Base-by-base conservation (phyloP, 768 basidiomycete species). In the Obba rivulosa region DNA sequence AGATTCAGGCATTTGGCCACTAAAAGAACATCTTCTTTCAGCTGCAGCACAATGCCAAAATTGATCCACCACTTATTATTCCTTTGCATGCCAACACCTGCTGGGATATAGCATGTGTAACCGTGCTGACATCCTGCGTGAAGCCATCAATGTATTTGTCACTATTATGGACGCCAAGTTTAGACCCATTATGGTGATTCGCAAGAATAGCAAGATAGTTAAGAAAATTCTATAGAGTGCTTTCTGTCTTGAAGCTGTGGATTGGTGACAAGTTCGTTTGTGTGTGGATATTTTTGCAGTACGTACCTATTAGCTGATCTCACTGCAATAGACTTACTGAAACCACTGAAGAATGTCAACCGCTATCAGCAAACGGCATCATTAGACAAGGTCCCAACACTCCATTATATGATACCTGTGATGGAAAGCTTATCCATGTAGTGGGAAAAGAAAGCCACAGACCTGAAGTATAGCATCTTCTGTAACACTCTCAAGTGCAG, bases 161-260 rank as follows among this genome's bases (percentile, higher is more conserved):
- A n/a, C 17, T 47, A 1, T 54, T 58, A 60, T 65, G 0, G 62
- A 67, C 42, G 40, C 57, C 3, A 47, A 58, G 7, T 68, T 52
- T 46, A 61, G 66, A 4, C 61, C 66, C 2, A 64, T 68, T 38
- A 68, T 63, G 0, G 53, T 53, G 2, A 52, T 38, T 38, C 37
- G 37, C 5, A 16, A 38, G n/a, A 20, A 8, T n/a, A 20, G 37
- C 4, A 25, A 49, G 11, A 21, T 52, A 2, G 40, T 41, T 18
- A 65, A 63, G 43, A 48, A 63, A 9, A 63, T 67, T 17, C 60
- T 50, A 1, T 66, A 64, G 62, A 43, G 45, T 1, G 56, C 57
- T 1, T 65, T 65, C 31, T 49, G 47, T 4, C 31, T 65, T 11
- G 38, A 31, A 2, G 56, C 54, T 1, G 8, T 4, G 0, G 63